Evolutionary conservation across 2,329 filamentous ascomycete species (phyloP), one percentile per base, ranked within the genome.

Genomic region (Phyllosticta citribraziliensis): DNA sequence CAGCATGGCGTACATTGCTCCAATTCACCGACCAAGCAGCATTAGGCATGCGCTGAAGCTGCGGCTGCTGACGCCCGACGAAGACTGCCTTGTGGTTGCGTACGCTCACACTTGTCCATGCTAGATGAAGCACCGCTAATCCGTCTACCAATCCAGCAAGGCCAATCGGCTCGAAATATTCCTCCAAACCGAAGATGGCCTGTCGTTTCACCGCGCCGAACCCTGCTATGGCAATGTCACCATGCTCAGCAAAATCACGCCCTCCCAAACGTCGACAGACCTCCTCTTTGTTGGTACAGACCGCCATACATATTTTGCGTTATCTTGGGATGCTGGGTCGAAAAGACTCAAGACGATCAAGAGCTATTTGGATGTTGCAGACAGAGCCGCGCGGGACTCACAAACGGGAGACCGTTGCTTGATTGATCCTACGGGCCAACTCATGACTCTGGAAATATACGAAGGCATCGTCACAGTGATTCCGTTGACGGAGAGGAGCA

Each of bases 231-330:
- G 93, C 71, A 89, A 88, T 66, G 86, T 97, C 66, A 87, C 88
- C 8, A 89, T 97, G 79, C 82, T 97, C 14, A 84, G 94, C 69
- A 87, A 86, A 69, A 80, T 99, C 55, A 85, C 85, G 25, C 91
- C 92, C 5, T 84, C 85, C 56, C 84, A 89, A 66, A 86, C 87
- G 27, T 75, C 80, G 5, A 90, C 86, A 55, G 91, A 97, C 67
- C 84, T 97, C 64, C 83, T 99, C 63, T 96, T 99, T 71, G 83
- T 99, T 62, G 93, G 91, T 56, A 99, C 94, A 55, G 88, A 96
- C 70, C 85, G 88, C 60, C 88, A 89, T 67, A 87, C 91, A 68
- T 97, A 96, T 76, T 96, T 97, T 73, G 96, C 91, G 1, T 74
- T 96, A 20, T 85, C 82, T 17, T 99, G 94, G 92, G 86, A 97